Evolutionary conservation across 441 rosid species (phyloP), one percentile per base, ranked within the genome.

Genomic region (Aquilaria agallochum): DNA sequence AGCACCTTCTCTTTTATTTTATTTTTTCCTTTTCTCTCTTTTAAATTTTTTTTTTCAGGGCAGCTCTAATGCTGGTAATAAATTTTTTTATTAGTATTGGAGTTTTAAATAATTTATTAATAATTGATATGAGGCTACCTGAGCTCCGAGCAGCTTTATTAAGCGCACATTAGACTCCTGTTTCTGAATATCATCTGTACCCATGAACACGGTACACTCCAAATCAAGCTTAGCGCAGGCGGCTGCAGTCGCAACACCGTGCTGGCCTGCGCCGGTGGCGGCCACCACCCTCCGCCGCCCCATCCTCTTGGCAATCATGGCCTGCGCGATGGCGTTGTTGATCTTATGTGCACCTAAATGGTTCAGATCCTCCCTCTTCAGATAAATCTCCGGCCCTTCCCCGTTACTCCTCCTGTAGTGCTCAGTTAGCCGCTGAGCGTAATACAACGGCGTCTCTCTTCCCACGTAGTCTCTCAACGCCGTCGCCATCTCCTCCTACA

Each of bases 191-290:
- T 92, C 95, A 1, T 32, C n/a, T 5, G 80, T 31, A 51, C 93
- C 92, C 96, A 92, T 92, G 67, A 71, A 85, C 64, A 92, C 52
- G 27, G 79, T 81, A 62, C 95, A 92, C 5, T 76, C 81, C 55
- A 89, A 58, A 20, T 67, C 40, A 51, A 87, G 83, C 72, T 84
- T 85, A 8, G 96, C 82, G 61, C 96, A 92, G 0, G 79, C 91
- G 11, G 97, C 91, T 0, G 95, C 97, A 0, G 95, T 84, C 0
- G 97, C 96, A 13, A 92, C 75, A 0, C 95, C 96, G 12, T 92
- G 96, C 46, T 85, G 96, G 2, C 97, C 96, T 5, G 96, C 81
- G 5, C 97, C 97, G 0, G 97, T 89, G n/a, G 88, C 96, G 0
- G 80, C 78, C 55, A 89, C 75, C 5, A 92, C 70, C 34, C 13